Percentiles rank a stretch among this genome's conserved stretches.
phyloP scores from a whole-genome alignment of 805 yeast genomes.

The Torulaspora delbrueckii region DNA sequence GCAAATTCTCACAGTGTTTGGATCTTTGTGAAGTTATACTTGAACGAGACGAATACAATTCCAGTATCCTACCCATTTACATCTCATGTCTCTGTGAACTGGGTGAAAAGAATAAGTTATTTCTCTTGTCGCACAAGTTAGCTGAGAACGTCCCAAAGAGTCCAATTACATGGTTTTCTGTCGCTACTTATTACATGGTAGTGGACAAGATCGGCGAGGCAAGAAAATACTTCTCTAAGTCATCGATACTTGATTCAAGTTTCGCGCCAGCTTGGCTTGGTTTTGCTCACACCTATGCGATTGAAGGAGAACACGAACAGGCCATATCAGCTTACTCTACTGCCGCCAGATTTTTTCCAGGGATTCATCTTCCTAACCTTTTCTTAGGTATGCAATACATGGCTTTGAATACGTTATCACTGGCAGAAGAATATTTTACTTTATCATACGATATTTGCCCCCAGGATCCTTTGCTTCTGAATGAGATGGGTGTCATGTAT shows the following conservation, averaged over 20 bases:
- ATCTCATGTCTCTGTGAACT: constrained; percentile 80
- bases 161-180: constrained; percentile 86
- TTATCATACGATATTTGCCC: constrained; percentile 75
- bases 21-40: constrained; percentile 58
- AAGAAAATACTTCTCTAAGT: constrained; percentile 78
- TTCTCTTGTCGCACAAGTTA: constrained; percentile 73
- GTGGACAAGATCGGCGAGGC: constrained; percentile 74
- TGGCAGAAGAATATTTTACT: constrained; percentile 81
- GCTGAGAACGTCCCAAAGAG: constrained; percentile 79
- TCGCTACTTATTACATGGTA: constrained; percentile 82
- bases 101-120: constrained; percentile 75
- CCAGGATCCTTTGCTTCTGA: constrained; percentile 78
- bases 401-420: constrained; percentile 72
- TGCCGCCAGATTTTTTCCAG: constrained; percentile 86
- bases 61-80: constrained; percentile 69
- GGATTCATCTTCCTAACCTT: constrained; percentile 82
- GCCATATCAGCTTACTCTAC: constrained; percentile 96
- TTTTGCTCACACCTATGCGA: constrained; percentile 95
- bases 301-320: constrained; percentile 98
- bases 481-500: constrained; percentile 89
- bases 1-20: constrained; percentile 73
- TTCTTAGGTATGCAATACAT: constrained; percentile 95
- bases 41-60: constrained; percentile 62
- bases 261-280: constrained; percentile 98
- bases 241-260: constrained; percentile 81